phyloP scores from a whole-genome alignment of 495 filamentous ascomycete species.

The Glonium stellatum region DNA sequence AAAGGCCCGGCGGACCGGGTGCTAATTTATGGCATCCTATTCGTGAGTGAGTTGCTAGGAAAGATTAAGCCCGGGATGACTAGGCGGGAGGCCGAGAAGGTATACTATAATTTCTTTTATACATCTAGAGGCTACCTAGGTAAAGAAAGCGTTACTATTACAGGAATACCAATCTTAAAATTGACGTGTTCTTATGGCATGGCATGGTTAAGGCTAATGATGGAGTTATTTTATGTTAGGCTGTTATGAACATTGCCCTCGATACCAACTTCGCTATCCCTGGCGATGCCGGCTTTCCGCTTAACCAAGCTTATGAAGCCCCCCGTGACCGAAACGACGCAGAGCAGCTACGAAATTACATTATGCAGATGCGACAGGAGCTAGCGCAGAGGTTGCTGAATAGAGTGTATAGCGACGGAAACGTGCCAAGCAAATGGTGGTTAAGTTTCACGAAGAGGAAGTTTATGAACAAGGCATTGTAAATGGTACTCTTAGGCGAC shows the following conservation, averaged over 20 bases:
- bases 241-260: constrained; percentile 62
- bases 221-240: constrained; percentile 34
- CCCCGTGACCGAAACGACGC: constrained; percentile 81
- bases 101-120: constrained; percentile 18
- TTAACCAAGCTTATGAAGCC: constrained; percentile 80
- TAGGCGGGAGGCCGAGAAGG: constrained; percentile 42
- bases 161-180: too few relatives aligned
- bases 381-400: constrained; percentile 71
- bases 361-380: constrained; percentile 89
- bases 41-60: constrained; percentile 76
- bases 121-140: background rate
- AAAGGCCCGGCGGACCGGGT: constrained; percentile 91
- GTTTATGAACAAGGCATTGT: constrained; percentile 85
- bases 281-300: constrained; percentile 85
- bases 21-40: constrained; percentile 93
- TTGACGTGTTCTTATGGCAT: too few relatives aligned
- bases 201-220: background rate
- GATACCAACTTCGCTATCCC: constrained; percentile 88
- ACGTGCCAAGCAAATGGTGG: constrained; percentile 94
- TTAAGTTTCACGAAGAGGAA: constrained; percentile 96
- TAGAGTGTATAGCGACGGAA: constrained; percentile 77
- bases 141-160: background rate
- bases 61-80: constrained; percentile 72
- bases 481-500: background rate
- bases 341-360: constrained; percentile 77